phyloP scores from a whole-genome alignment of 768 basidiomycete genomes.

The Leccinum rimulosum region DNA sequence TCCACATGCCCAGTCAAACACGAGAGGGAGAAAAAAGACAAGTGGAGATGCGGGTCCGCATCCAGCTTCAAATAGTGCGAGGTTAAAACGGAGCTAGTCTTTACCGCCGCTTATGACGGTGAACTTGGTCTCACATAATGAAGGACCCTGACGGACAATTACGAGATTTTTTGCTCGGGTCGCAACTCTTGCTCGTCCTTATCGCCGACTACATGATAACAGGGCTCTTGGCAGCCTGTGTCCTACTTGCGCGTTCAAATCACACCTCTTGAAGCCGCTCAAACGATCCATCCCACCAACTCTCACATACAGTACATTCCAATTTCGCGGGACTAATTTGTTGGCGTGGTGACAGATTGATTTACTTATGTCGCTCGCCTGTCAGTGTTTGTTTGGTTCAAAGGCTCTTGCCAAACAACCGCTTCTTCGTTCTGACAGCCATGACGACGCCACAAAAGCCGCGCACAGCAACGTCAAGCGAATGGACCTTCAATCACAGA shows the following conservation, averaged over 20 bases:
- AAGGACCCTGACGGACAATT: not conserved
- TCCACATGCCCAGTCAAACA: conserved; percentile 11
- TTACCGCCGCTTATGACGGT: conserved; percentile 1
- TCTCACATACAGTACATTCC: not conserved
- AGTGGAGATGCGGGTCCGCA: not conserved
- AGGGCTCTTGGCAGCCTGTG: not conserved
- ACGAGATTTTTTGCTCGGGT: not conserved
- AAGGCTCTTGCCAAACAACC: conserved; percentile 14
- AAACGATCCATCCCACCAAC: not conserved
- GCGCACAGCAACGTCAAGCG: not conserved
- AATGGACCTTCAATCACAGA: conserved; percentile 34
- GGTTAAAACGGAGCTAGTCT: conserved; percentile 1
- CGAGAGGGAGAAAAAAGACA: not conserved
- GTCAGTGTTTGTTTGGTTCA: not conserved
- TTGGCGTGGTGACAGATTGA: not conserved
- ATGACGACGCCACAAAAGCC: not conserved
- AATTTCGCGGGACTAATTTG: not conserved
- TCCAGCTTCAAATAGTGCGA: conserved; percentile 8
- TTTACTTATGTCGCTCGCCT: not conserved
- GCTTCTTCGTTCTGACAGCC: not conserved
- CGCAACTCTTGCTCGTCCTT: not conserved
- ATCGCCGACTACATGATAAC: not conserved
- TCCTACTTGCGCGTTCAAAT: not conserved
- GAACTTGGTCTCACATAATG: not conserved
- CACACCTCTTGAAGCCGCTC: not conserved